phyloP scores from a whole-genome alignment of 495 filamentous ascomycete species.

The Immersiella caudata region DNA sequence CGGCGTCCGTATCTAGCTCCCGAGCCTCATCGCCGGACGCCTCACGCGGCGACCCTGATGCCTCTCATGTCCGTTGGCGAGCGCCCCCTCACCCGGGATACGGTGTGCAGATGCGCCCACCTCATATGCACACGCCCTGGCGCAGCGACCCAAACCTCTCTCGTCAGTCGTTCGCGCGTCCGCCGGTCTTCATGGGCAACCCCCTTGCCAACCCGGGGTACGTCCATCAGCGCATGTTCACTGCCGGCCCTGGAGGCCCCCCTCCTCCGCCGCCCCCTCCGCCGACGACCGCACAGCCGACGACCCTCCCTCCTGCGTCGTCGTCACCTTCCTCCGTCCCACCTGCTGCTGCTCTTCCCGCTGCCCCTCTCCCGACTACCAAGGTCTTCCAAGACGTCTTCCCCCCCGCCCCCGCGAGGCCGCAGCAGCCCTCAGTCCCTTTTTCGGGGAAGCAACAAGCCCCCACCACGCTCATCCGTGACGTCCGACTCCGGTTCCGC shows the following conservation, averaged over 20 bases:
- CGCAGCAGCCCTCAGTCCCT: neutral
- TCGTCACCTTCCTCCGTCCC: neutral
- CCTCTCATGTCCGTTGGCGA: neutral
- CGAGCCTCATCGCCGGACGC: constrained; percentile 10
- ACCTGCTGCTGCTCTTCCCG: neutral
- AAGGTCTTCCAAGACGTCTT: neutral
- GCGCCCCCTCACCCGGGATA: neutral
- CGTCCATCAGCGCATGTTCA: neutral
- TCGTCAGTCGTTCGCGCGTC: neutral
- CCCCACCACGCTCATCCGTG: neutral
- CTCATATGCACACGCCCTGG: constrained; percentile 6
- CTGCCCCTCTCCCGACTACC: neutral
- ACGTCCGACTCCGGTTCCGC: constrained; percentile 36
- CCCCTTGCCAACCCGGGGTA: neutral
- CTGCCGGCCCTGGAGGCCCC: neutral
- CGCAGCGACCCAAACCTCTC: constrained; percentile 5
- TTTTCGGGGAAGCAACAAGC: constrained; percentile 6
- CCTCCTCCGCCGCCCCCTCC: constrained; percentile 9
- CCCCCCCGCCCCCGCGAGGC: constrained; percentile 4
- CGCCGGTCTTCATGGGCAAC: neutral
- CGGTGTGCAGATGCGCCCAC: neutral
- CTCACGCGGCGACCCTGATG: neutral
- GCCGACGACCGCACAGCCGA: neutral
- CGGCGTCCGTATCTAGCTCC: constrained; percentile 34
- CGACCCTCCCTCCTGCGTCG: neutral